Evolutionary conservation across 2,329 filamentous ascomycete species (phyloP).

Genomic region (Venturia asperata): DNA sequence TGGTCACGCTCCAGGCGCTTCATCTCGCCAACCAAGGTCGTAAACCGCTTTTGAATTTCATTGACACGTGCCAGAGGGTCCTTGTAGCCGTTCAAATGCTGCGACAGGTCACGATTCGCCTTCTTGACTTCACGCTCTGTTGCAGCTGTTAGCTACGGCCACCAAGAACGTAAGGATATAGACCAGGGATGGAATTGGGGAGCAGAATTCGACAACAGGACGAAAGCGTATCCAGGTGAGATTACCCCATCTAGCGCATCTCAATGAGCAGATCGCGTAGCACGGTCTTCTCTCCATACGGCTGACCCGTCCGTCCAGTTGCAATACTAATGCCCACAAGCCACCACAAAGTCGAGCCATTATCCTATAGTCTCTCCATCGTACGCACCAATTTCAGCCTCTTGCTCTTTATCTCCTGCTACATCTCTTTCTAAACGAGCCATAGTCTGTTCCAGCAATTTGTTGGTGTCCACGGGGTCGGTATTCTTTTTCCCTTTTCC

Average conservation of each 20-base stretch:
- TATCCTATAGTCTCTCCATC: constrained; percentile 3
- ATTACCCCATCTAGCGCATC: not conserved
- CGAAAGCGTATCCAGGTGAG: not conserved
- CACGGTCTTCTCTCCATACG: not conserved
- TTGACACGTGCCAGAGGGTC: constrained; percentile 48
- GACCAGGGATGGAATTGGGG: not conserved
- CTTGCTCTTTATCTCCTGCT: constrained; percentile 89
- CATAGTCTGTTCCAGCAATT: constrained; percentile 86
- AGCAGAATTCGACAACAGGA: not conserved
- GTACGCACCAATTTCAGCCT: constrained; percentile 82
- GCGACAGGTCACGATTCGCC: constrained; percentile 67
- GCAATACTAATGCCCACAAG: constrained; percentile 23
- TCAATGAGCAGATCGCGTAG: not conserved
- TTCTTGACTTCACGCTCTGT: constrained; percentile 73
- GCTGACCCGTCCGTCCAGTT: not conserved
- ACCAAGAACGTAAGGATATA: not conserved
- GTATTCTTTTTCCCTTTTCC: constrained; percentile 75
- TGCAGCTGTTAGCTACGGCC: not conserved
- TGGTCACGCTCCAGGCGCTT: constrained; percentile 92
- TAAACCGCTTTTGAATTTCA: constrained; percentile 80
- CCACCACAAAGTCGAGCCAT: constrained; percentile 17
- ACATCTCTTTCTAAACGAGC: constrained; percentile 91
- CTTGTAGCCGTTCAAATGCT: constrained; percentile 9
- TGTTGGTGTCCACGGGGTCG: constrained; percentile 83
- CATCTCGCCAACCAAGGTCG: constrained; percentile 87